A percentile compares a stretch with the other conserved stretches of the same genome.
Evolutionary conservation across 106 monocot genomes (phyloP).

Genomic region (Amphibolis antarctica): DNA sequence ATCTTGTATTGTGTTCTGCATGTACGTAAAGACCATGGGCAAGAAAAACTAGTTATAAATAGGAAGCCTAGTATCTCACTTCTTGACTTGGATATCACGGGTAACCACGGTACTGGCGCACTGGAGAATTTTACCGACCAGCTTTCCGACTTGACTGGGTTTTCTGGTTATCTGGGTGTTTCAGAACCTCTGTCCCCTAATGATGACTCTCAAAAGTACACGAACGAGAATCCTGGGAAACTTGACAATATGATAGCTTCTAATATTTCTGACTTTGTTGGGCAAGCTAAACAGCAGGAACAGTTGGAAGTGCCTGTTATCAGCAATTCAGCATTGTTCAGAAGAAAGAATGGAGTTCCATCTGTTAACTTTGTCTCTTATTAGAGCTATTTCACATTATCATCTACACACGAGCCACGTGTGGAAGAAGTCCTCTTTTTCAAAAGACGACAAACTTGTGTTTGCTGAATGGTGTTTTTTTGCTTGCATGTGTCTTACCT

Average conservation of each 20-base stretch:
- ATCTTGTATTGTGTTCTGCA: constrained; percentile 16
- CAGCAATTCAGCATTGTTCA: background rate
- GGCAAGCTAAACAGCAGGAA: background rate
- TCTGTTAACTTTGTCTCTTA: no score
- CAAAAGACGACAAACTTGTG: no score
- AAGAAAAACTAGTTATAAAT: constrained; percentile 4
- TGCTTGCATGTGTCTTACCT: no score
- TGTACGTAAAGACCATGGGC: constrained; percentile 20
- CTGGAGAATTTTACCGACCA: constrained; percentile 4
- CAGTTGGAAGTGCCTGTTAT: background rate
- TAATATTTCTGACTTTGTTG: constrained; percentile 29
- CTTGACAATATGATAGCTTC: constrained; percentile 38
- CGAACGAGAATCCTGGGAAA: background rate
- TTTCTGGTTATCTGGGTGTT: constrained; percentile 10
- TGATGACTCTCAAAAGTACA: background rate
- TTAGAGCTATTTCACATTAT: no score
- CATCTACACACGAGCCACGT: background rate
- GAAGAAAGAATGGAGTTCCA: background rate
- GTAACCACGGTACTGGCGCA: background rate
- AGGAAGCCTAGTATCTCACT: constrained; percentile 13
- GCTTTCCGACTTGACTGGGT: constrained; percentile 31
- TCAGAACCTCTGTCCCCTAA: background rate
- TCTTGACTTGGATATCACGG: constrained; percentile 14
- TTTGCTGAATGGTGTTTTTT: no score
- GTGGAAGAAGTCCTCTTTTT: background rate